Evolutionary conservation across 495 filamentous ascomycete genomes (phyloP).

Genomic region (Penicillium taxi): DNA sequence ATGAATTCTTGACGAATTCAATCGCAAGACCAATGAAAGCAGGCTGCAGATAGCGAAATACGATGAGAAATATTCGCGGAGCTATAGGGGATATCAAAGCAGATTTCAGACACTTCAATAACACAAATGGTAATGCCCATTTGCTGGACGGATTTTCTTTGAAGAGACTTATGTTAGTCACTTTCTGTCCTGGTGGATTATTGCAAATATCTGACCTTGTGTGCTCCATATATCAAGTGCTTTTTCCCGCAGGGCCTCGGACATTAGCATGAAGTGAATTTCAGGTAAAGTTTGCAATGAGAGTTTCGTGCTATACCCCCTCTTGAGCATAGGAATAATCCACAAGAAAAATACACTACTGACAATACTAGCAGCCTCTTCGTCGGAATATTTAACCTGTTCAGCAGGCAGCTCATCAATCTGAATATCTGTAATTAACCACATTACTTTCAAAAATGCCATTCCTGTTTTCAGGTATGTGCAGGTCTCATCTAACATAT

Average conservation of each 20-base stretch:
- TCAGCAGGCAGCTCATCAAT: too few species aligned
- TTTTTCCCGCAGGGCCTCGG: neutral
- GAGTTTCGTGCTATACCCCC: neutral
- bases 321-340: conserved; percentile 1
- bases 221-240: neutral
- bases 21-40: conserved; percentile 4
- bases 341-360: neutral
- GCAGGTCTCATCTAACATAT: too few species aligned
- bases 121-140: conserved; percentile 1
- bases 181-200: neutral
- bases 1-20: neutral
- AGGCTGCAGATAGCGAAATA: conserved; percentile 5
- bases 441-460: too few species aligned
- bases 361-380: neutral
- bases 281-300: conserved; percentile 1
- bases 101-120: neutral
- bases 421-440: too few species aligned
- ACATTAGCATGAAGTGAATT: neutral
- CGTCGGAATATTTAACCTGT: too few species aligned
- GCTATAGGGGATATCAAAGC: conserved; percentile 1
- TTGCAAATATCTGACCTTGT: neutral
- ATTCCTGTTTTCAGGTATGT: too few species aligned
- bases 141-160: neutral
- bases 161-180: neutral
- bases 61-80: conserved; percentile 1